Evolutionary conservation across 2,329 filamentous ascomycete species (phyloP), one percentile per base, ranked within the genome.

Genomic region (Rhinocladiella similis): DNA sequence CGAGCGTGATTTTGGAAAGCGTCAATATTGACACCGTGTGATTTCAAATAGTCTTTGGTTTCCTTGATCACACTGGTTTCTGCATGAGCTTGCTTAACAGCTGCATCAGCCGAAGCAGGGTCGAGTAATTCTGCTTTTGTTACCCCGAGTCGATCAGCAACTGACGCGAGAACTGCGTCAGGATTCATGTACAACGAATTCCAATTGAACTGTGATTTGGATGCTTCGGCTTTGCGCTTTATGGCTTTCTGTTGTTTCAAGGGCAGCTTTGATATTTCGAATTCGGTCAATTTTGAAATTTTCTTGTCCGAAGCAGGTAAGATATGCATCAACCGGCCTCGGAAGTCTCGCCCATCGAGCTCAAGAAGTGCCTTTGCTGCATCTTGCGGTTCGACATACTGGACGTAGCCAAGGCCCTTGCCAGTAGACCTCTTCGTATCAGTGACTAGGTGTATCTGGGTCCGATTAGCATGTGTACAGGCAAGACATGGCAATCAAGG

Each of bases 141-240:
- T 55, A 99, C 84, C 46, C 93, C 92, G 55, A 99, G 80, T 52
- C 92, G 88, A 68, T 87, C 85, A 47, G 94, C 91, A 59, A 96
- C 85, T 5, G 92, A 95, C 47, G 90, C 86, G 74, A 97, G 92
- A 50, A 99, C 91, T 49, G 94, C 90, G 77, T 99, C 92, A 39
- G 80, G 71, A 73, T 89, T 97, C 89, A 99, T 95, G 73, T 94
- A 99, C n/a, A 99, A 79, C n/a, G 92, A 93, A 77, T 99, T 99
- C 94, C 94, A 99, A 71, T 93, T 96, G 76, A 97, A 97, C 1
- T 83, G 85, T 47, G 83, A 85, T 27, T 86, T 87, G 7, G 89
- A 82, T 19, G 92, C 90, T 66, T 93, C 88, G 48, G 87, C 82
- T 74, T 90, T 95, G 67, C 89, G 89, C 70, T 89, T 90, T 64